A percentile compares a stretch with the other conserved stretches of the same genome.
These are phyloP conservation scores for Colletotrichum salicis DNA, from an alignment of 2,329 filamentous ascomycete genomes.

Conservation along the genomic window DNA sequence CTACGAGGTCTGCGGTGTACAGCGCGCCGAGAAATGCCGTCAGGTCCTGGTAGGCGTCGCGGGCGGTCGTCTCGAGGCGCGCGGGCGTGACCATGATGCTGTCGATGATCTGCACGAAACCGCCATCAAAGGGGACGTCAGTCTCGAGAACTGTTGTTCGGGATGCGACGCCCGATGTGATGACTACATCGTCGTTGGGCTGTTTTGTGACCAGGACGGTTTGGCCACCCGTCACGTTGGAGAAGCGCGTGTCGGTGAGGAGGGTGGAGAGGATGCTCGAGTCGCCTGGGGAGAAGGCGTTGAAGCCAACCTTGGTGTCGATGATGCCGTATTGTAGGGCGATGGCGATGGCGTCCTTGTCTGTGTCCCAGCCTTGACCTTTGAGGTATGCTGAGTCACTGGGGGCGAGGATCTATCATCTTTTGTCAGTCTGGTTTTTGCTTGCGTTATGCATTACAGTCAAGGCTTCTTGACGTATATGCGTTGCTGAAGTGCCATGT, in stretches of 20 bases:
- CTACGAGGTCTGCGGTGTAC: slow-evolving; percentile 30
- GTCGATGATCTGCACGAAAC: slow-evolving; percentile 64
- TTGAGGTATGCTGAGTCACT: slow-evolving; percentile 65
- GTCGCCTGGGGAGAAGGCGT: slow-evolving; percentile 48
- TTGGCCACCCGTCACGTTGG: slow-evolving; percentile 62
- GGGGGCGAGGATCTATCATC: slow-evolving; percentile 62
- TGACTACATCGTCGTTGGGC: slow-evolving; percentile 44
- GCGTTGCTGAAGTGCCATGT: not conserved
- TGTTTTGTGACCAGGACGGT: slow-evolving; percentile 58
- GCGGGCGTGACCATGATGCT: slow-evolving; percentile 59
- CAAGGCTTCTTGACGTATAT: not conserved
- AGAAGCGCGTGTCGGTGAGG: slow-evolving; percentile 54
- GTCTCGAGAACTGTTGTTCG: slow-evolving; percentile 53
- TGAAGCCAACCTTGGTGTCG: slow-evolving; percentile 57
- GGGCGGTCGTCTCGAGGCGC: slow-evolving; percentile 30
- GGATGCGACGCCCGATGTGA: slow-evolving; percentile 48
- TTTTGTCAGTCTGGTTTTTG: not conserved
- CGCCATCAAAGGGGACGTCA: slow-evolving; percentile 60
- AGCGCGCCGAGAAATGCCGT: slow-evolving; percentile 35
- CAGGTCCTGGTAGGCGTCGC: slow-evolving; percentile 33
- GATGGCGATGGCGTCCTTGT: slow-evolving; percentile 55
- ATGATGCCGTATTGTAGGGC: slow-evolving; percentile 71
- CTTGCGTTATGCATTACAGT: not conserved
- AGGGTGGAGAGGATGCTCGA: slow-evolving; percentile 55
- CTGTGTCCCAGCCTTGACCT: slow-evolving; percentile 47